Conservation (phyloP, 257 asterid genomes). For the Ehretia macrophylla region DNA sequence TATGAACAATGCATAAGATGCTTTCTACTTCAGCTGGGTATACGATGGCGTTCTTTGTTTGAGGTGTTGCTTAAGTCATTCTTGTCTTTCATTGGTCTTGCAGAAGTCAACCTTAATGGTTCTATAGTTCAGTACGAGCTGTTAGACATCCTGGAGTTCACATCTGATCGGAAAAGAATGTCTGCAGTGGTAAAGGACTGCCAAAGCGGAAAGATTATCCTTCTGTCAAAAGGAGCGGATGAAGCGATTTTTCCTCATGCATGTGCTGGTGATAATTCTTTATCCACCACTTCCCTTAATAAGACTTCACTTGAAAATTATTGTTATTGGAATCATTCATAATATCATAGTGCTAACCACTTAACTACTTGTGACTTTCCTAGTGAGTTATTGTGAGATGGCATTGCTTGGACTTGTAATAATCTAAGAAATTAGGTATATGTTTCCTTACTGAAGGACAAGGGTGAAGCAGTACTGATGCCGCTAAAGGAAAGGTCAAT, state of each 20-base stretch:
- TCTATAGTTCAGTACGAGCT: conserved; percentile 71
- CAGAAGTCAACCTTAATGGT: conserved; percentile 77
- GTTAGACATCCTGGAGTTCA: conserved; percentile 84
- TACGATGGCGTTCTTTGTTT: neutral
- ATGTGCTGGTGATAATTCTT: conserved; percentile 53
- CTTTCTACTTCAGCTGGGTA: neutral
- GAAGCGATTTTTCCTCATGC: conserved; percentile 84
- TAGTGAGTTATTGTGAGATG: too few species aligned
- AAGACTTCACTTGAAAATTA: conserved; percentile 2
- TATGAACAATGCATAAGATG: conserved; percentile 27
- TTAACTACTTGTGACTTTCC: too few species aligned
- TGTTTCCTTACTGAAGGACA: too few species aligned
- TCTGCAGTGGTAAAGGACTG: conserved; percentile 81
- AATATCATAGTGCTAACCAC: too few species aligned
- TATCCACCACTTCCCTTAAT: conserved; percentile 2
- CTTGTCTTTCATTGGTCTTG: conserved; percentile 25
- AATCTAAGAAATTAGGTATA: too few species aligned
- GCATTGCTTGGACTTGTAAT: too few species aligned
- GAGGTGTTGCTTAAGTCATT: too few species aligned
- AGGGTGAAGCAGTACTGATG: too few species aligned
- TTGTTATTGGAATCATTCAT: neutral
- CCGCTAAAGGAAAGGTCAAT: too few species aligned
- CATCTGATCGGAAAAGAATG: conserved; percentile 96
- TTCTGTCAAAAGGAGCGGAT: conserved; percentile 95
- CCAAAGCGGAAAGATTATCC: conserved; percentile 57